Base-by-base conservation (phyloP, 768 basidiomycete genomes). In the Erythrobasidium yunnanense region DNA sequence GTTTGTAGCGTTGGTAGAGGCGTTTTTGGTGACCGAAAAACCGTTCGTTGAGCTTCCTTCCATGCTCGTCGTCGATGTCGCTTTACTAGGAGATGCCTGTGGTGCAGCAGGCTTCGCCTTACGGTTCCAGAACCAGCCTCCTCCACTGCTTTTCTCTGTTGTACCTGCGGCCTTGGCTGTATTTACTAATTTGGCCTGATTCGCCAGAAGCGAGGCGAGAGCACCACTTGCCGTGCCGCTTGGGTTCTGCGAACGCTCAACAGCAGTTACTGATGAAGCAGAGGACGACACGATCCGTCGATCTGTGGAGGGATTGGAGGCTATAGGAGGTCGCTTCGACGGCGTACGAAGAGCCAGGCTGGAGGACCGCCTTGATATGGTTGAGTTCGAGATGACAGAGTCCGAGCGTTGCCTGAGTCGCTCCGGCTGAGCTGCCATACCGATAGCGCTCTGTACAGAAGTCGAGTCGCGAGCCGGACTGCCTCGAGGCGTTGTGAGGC, bases 211-310 rank as follows among this genome's bases (percentile, higher is more conserved):
- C 2, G 60, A 47, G 8, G 56, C 60, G 27, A 63, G 7, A 27
- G 60, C 60, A 25, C 22, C 23, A 25, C 5, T 22, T 6, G 4
- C 47, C n/a, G 47, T 34, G 13, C 45, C 60, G 30, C 38, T 35
- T 25, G 30, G 7, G 25, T 46, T 25, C 27, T 49, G 45, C 15
- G 60, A 18, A 2, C 33, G 20, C 20, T 63, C 46, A 13, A 51
- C 60, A 51, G 49, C 49, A 13, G 60, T 63, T 4, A 52, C 60
- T 15, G 60, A 63, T 30, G 60, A 63, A 2, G 60, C 45, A 4
- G 60, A 25, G 13, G 47, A 29, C 7, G 60, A 63, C 2, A 25
- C 60, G 15, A 23, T 32, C 17, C 60, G 47, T 49, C 60, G 49
- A 2, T 51, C 29, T 6, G 27, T 45, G 15, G 25, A 15, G 35